These are phyloP conservation scores for Fraxinus dipetala DNA, from an alignment of 305 asterid genomes.

Conservation along the genomic window DNA sequence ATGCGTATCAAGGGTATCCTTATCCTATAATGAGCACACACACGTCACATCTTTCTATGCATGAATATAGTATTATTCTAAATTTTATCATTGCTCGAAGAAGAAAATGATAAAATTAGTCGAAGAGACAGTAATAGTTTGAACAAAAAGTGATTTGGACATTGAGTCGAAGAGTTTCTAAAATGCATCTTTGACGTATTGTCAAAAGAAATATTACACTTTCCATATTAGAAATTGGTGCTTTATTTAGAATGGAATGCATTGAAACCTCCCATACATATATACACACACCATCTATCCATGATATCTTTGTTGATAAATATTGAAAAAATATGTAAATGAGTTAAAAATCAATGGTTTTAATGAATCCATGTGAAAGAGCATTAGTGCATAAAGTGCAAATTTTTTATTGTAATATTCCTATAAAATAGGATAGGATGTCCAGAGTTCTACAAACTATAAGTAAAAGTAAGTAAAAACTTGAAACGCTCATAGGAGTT, in stretches of 20 bases:
- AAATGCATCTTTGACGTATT: neutral
- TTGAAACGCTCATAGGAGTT: neutral
- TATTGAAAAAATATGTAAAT: no score
- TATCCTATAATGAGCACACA: no score
- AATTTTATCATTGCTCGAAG: neutral
- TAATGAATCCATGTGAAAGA: no score
- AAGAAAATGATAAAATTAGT: neutral
- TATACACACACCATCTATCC: no score
- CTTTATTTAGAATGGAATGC: neutral
- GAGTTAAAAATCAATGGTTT: no score
- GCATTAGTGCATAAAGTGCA: neutral
- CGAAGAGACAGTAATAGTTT: no score
- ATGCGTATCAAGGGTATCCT: no score
- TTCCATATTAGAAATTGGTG: neutral
- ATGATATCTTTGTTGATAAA: no score
- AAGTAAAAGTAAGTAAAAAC: neutral
- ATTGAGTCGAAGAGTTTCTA: neutral
- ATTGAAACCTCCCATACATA: neutral
- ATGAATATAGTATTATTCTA: no score
- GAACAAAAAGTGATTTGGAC: neutral
- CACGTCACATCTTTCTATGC: no score
- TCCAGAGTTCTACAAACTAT: constrained; percentile 28
- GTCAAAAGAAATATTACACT: neutral
- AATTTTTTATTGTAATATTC: constrained; percentile 18
- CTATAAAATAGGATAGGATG: constrained; percentile 4